These are phyloP conservation scores for Tripidium arundinaceum DNA, from an alignment of 202 grass and related monocot species.

Conservation along the genomic window DNA sequence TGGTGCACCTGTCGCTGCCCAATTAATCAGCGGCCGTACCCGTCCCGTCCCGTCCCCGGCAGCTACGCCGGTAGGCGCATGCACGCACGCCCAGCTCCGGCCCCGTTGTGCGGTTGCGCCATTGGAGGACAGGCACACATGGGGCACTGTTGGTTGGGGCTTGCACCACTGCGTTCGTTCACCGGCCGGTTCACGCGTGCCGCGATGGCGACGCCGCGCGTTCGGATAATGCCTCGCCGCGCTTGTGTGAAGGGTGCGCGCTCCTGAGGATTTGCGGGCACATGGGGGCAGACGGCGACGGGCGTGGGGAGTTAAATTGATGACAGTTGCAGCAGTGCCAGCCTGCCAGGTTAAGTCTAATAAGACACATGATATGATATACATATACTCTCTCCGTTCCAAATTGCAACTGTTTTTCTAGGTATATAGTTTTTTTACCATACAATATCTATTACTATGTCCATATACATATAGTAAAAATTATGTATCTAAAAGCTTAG, in stretches of 20 bases:
- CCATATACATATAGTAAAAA: too few species aligned
- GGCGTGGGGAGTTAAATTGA: slow-evolving; percentile 38
- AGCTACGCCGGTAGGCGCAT: neutral
- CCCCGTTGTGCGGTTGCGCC: neutral
- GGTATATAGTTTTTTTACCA: too few species aligned
- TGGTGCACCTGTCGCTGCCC: slow-evolving; percentile 26
- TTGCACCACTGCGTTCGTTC: neutral
- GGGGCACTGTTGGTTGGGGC: neutral
- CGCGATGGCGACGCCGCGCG: too few species aligned
- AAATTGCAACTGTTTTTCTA: too few species aligned
- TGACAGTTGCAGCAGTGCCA: slow-evolving; percentile 21
- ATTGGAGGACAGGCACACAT: slow-evolving; percentile 27
- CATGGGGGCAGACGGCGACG: slow-evolving; percentile 37
- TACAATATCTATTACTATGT: too few species aligned
- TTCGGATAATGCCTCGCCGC: neutral
- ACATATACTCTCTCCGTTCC: too few species aligned
- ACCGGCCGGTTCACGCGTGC: too few species aligned
- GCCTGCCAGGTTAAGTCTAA: too few species aligned
- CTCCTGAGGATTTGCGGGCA: slow-evolving; percentile 36
- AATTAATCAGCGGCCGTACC: slow-evolving; percentile 29
- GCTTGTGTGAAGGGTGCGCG: slow-evolving; percentile 1
- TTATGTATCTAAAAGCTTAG: too few species aligned
- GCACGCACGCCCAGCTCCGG: neutral
- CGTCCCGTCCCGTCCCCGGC: neutral
- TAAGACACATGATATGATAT: too few species aligned